phyloP scores from a whole-genome alignment of 768 basidiomycete species.

The Russula emetica region DNA sequence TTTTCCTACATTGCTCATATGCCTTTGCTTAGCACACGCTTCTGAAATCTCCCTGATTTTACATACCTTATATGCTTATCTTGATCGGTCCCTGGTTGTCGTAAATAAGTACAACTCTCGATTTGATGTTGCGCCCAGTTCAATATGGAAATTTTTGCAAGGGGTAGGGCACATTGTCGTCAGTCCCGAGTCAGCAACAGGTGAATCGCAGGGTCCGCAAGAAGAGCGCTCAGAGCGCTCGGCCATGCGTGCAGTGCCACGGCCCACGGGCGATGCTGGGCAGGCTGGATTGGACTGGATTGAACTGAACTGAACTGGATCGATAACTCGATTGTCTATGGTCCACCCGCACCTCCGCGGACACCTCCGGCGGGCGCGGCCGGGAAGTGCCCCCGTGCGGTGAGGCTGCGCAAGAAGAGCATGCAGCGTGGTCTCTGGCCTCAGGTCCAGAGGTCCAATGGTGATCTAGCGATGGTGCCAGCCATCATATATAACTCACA shows the following conservation, averaged over 20 bases:
- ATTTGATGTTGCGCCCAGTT: slow-evolving; percentile 13
- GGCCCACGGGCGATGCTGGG: neutral
- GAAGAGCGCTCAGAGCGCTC: slow-evolving; percentile 12
- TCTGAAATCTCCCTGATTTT: slow-evolving; percentile 18
- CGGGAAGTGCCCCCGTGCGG: slow-evolving; percentile 12
- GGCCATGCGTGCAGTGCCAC: neutral
- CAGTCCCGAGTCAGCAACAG: slow-evolving; percentile 6
- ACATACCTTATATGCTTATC: slow-evolving; percentile 28
- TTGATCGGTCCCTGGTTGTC: slow-evolving; percentile 23
- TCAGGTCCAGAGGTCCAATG: slow-evolving; percentile 18
- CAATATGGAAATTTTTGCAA: slow-evolving; percentile 9
- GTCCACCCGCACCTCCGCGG: slow-evolving; percentile 17
- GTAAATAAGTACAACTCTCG: slow-evolving; percentile 10
- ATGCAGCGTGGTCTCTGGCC: slow-evolving; percentile 6
- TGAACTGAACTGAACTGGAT: slow-evolving; percentile 13
- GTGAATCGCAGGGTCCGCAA: slow-evolving; percentile 3
- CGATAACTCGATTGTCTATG: slow-evolving; percentile 3
- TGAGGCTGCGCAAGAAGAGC: slow-evolving; percentile 24
- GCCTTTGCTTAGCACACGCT: slow-evolving; percentile 10
- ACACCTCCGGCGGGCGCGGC: slow-evolving; percentile 23
- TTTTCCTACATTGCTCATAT: neutral
- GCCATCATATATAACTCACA: slow-evolving; percentile 25
- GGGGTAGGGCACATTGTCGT: slow-evolving; percentile 1
- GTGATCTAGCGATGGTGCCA: slow-evolving; percentile 21
- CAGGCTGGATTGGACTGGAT: neutral